Evolutionary conservation across 2,329 filamentous ascomycete species (phyloP), one percentile per base, ranked within the genome.

Genomic region (Purpureocillium takamizusanense): DNA sequence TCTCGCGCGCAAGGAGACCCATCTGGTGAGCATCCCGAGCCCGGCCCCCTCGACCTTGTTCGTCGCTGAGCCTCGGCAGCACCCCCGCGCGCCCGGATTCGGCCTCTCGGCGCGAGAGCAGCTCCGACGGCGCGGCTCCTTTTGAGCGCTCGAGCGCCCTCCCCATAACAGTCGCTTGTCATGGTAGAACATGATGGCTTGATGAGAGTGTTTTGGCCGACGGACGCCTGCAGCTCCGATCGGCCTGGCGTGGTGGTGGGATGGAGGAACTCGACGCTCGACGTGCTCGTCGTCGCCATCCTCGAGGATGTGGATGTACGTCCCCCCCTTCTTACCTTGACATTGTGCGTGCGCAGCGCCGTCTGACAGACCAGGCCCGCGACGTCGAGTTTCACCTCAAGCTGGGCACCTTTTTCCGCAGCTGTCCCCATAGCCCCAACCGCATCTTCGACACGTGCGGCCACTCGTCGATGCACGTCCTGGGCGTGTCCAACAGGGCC

Each of bases 171-270:
- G 50, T 51, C 50, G 51, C 55, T 57, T 65, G 74, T 71, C 72
- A 81, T 81, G 77, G 69, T 76, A 69, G 76, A 77, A 66, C 72
- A 79, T 72, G 77, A 92, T 86, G 89, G 86, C 56, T 72, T 97
- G 70, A 87, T 97, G 81, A 87, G 92, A 70, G 81, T 98, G 68
- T 97, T 98, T 69, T 98, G 92, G 92, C 94, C 92, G 54, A 84
- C 84, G 55, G 89, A 94, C 65, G 79, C 86, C 54, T 73, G 76
- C 39, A 74, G 72, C 60, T 84, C 81, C 39, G 76, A 78, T 49
- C 71, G 76, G 41, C 78, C 86, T 31, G 92, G 90, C 33, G 85
- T 95, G 43, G 79, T 98, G 47, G 85, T 98, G 34, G 92, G 92
- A 54, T 98, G 90, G 87, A 80, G 84, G 53, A 98, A 98, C 61